Evolutionary conservation across 768 basidiomycete genomes (phyloP).

Genomic region (Termitomyces sp.): DNA sequence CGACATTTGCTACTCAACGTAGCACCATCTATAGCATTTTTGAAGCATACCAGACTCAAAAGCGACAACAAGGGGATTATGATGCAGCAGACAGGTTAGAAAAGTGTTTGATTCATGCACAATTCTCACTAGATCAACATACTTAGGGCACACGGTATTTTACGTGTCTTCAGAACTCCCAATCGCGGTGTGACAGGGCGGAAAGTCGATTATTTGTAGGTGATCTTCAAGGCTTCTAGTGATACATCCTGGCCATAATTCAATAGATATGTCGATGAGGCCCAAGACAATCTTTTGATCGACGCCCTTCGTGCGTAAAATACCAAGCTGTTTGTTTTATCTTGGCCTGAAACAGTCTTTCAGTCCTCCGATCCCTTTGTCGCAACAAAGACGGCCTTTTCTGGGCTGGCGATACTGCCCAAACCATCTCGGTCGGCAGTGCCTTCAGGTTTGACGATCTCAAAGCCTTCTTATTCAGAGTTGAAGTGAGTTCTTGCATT

Average conservation of each 20-base stretch:
- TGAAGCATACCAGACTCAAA: constrained; percentile 43
- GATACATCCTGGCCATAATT: neutral
- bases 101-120: neutral
- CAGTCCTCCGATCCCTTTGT: constrained; percentile 64
- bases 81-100: constrained; percentile 60
- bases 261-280: constrained; percentile 67
- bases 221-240: constrained; percentile 5
- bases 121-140: neutral
- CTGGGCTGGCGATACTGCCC: constrained; percentile 80
- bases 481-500: constrained; percentile 45
- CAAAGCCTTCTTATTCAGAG: constrained; percentile 59
- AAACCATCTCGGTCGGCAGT: constrained; percentile 71
- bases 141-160: constrained; percentile 54
- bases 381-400: constrained; percentile 63
- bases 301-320: constrained; percentile 49
- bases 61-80: constrained; percentile 35
- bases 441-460: constrained; percentile 70
- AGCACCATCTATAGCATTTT: constrained; percentile 51
- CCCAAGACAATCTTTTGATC: constrained; percentile 67
- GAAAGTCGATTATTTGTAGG: constrained; percentile 53
- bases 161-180: constrained; percentile 26
- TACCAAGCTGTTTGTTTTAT: neutral
- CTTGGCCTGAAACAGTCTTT: too few relatives aligned
- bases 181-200: constrained; percentile 30
- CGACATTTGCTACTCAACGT: constrained; percentile 50